Conservation (phyloP, 768 basidiomycete genomes). For the Podaxis sp. region DNA sequence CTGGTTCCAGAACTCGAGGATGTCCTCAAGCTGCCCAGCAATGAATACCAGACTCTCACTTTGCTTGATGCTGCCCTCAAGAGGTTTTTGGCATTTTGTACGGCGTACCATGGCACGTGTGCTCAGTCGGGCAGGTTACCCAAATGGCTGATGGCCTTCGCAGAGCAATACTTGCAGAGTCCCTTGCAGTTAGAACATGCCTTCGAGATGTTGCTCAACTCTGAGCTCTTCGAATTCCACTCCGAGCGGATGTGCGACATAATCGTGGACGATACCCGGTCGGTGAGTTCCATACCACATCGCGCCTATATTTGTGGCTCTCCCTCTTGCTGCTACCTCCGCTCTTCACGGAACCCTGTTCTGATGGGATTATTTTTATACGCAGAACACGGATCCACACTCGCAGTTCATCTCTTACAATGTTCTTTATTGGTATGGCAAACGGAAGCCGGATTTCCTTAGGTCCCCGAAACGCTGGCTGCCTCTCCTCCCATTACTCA, state of each 20-base stretch:
- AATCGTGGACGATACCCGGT: slow-evolving; percentile 64
- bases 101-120: slow-evolving; percentile 81
- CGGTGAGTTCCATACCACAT: slow-evolving; percentile 42
- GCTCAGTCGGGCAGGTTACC: slow-evolving; percentile 5
- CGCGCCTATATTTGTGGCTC: slow-evolving; percentile 4
- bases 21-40: slow-evolving; percentile 63
- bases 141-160: slow-evolving; percentile 15
- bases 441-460: slow-evolving; percentile 66
- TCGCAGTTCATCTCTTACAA: slow-evolving; percentile 76
- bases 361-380: slow-evolving; percentile 11
- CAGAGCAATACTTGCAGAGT: slow-evolving; percentile 82
- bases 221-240: slow-evolving; percentile 88
- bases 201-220: slow-evolving; percentile 70
- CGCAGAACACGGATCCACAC: slow-evolving; percentile 83
- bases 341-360: slow-evolving; percentile 2
- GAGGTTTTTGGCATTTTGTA: slow-evolving; percentile 76
- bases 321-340: slow-evolving; percentile 15
- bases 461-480: slow-evolving; percentile 84
- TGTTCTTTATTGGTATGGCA: slow-evolving; percentile 75
- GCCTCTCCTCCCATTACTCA: slow-evolving; percentile 74
- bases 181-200: slow-evolving; percentile 86
- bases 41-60: slow-evolving; percentile 62
- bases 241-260: slow-evolving; percentile 90
- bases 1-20: slow-evolving; percentile 78
- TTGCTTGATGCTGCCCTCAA: slow-evolving; percentile 77